These are phyloP conservation scores for Saccharomycopsis fodiens DNA, from an alignment of 805 yeast species.

Conservation along the genomic window DNA sequence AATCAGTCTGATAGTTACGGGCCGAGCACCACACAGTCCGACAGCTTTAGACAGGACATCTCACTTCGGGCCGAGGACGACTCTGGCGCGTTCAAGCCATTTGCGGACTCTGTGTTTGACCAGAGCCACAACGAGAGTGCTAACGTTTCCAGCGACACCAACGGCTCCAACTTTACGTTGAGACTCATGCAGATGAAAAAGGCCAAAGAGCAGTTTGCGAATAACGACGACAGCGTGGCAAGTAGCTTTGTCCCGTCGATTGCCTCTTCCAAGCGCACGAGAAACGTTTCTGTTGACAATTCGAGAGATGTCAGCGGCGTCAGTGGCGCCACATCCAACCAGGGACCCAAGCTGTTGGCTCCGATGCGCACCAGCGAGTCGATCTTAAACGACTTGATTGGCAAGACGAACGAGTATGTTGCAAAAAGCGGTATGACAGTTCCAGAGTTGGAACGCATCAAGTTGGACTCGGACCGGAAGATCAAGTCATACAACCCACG, in stretches of 20 bases:
- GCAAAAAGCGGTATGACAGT: slow-evolving; percentile 10
- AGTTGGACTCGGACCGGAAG: neutral
- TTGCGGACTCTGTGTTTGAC: slow-evolving; percentile 15
- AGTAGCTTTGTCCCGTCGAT: neutral
- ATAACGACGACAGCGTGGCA: neutral
- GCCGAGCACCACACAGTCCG: too few species aligned
- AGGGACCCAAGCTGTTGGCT: slow-evolving; percentile 8
- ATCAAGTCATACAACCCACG: too few species aligned
- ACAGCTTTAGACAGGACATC: slow-evolving; percentile 1
- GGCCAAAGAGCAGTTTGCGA: slow-evolving; percentile 10
- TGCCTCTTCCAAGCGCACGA: neutral
- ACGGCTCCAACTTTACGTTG: slow-evolving; percentile 16
- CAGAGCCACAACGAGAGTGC: neutral
- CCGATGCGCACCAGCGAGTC: slow-evolving; percentile 16
- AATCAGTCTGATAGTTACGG: too few species aligned
- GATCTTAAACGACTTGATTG: slow-evolving; percentile 10
- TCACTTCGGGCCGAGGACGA: slow-evolving; percentile 9
- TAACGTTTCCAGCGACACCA: slow-evolving; percentile 12
- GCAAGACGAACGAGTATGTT: slow-evolving; percentile 18
- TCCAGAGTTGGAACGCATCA: slow-evolving; percentile 1
- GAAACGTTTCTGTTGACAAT: neutral
- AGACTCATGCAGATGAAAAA: slow-evolving; percentile 17
- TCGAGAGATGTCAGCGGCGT: neutral
- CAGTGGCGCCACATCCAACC: neutral
- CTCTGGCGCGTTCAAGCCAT: slow-evolving; percentile 16